These are phyloP conservation scores for Penicillium antarcticum DNA, from an alignment of 495 filamentous ascomycete genomes.

Conservation along the genomic window DNA sequence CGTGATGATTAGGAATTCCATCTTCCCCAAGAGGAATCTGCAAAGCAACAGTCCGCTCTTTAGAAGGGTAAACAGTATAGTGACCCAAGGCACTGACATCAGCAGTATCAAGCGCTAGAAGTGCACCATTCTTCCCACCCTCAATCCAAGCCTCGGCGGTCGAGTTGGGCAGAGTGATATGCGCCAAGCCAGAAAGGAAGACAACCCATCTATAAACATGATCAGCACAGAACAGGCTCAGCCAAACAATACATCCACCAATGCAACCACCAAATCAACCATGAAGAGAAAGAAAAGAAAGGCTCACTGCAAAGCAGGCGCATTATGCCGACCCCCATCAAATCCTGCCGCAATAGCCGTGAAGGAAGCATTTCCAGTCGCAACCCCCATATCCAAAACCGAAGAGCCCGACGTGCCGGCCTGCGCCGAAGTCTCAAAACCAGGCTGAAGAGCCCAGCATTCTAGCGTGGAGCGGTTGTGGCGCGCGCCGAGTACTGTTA, in stretches of 20 bases:
- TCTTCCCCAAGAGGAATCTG: conserved; percentile 38
- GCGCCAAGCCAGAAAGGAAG: conserved; percentile 48
- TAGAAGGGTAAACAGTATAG: conserved; percentile 44
- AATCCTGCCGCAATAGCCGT: conserved; percentile 40
- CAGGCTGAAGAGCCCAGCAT: conserved; percentile 50
- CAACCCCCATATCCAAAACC: conserved; percentile 28
- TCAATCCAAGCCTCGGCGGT: conserved; percentile 32
- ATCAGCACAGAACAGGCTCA: not conserved
- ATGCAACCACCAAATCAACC: not conserved
- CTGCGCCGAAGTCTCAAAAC: conserved; percentile 34
- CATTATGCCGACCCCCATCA: conserved; percentile 51
- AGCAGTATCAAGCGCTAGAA: conserved; percentile 48
- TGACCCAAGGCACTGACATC: conserved; percentile 48
- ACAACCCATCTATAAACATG: conserved; percentile 42
- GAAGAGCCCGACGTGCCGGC: conserved; percentile 43
- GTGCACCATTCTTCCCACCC: conserved; percentile 44
- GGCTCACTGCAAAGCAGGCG: conserved; percentile 48
- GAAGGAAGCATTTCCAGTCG: conserved; percentile 35
- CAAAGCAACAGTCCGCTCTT: conserved; percentile 36
- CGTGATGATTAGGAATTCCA: conserved; percentile 38
- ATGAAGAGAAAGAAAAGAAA: not conserved
- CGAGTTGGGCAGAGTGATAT: conserved; percentile 49
- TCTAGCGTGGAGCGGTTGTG: conserved; percentile 46
- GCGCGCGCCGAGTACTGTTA: conserved; percentile 38
- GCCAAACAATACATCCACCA: not conserved